Conservation (phyloP, 2,329 filamentous ascomycete species). For the Fusarium sp. region DNA sequence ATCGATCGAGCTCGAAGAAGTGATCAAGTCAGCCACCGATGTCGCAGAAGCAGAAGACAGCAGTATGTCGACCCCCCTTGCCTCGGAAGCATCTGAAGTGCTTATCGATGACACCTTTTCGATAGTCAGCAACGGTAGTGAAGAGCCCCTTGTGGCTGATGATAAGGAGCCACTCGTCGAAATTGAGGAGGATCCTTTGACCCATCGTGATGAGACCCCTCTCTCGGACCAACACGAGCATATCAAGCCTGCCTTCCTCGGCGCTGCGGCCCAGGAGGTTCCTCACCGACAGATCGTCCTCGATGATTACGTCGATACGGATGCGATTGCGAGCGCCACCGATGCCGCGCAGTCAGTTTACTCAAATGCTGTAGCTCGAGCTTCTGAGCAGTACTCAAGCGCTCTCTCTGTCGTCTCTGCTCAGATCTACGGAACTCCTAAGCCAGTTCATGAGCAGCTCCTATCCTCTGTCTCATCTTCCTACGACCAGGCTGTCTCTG, state of each 20-base stretch:
- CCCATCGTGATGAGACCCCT: conserved; percentile 46
- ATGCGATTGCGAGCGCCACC: conserved; percentile 56
- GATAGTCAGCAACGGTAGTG: conserved; percentile 49
- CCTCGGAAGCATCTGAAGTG: conserved; percentile 48
- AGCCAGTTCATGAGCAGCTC: conserved; percentile 79
- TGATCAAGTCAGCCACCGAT: conserved; percentile 35
- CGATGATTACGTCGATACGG: conserved; percentile 62
- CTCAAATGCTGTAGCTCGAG: conserved; percentile 74
- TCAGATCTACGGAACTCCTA: conserved; percentile 77
- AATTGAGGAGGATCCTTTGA: conserved; percentile 46
- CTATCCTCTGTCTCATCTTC: conserved; percentile 77
- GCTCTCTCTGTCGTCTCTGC: conserved; percentile 78
- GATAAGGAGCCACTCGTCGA: conserved; percentile 51
- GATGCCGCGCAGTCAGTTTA: conserved; percentile 71
- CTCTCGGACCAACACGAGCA: conserved; percentile 49
- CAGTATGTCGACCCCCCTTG: conserved; percentile 45
- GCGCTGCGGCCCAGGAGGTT: conserved; percentile 66
- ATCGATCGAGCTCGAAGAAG: conserved; percentile 44
- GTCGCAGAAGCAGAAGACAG: conserved; percentile 39
- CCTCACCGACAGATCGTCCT: conserved; percentile 65
- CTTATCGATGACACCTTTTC: conserved; percentile 45
- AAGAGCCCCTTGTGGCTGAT: conserved; percentile 46
- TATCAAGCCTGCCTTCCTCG: conserved; percentile 65
- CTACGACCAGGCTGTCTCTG: conserved; percentile 76
- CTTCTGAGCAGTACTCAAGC: conserved; percentile 77